Percentiles rank a stretch among this genome's conserved stretches.
Conservation (phyloP, 2,329 filamentous ascomycete genomes). For the Talaromyces sp. region DNA sequence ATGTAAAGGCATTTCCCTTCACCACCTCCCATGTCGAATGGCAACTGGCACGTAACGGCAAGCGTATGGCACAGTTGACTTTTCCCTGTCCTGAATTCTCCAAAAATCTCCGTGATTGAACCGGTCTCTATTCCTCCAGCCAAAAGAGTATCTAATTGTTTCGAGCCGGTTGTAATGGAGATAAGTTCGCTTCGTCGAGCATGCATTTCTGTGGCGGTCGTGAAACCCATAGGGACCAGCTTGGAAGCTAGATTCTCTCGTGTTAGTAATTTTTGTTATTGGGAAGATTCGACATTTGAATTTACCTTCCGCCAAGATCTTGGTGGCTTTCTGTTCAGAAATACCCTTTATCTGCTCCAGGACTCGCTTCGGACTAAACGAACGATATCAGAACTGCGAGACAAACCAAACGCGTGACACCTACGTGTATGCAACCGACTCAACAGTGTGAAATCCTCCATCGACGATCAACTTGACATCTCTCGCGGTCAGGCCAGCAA, state of each 20-base stretch:
- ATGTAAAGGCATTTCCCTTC: constrained; percentile 99
- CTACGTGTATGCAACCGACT: constrained; percentile 89
- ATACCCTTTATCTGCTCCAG: constrained; percentile 97
- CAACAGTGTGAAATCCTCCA: constrained; percentile 90
- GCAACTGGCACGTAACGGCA: constrained; percentile 95
- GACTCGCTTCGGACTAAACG: constrained; percentile 57
- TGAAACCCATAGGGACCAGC: constrained; percentile 97
- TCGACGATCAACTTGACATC: constrained; percentile 92
- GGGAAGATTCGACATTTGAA: neutral
- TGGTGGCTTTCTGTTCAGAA: constrained; percentile 91
- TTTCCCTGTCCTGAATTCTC: constrained; percentile 96
- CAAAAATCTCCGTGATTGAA: constrained; percentile 96
- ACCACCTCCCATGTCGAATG: constrained; percentile 97
- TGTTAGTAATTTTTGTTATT: neutral
- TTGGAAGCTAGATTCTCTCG: constrained; percentile 67
- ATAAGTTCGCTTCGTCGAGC: constrained; percentile 93
- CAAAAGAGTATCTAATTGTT: constrained; percentile 90
- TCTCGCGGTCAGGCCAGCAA: constrained; percentile 84
- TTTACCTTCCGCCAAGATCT: constrained; percentile 81
- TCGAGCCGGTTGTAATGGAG: constrained; percentile 95
- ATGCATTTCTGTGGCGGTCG: constrained; percentile 98
- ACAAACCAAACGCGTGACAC: constrained; percentile 15
- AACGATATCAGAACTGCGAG: neutral
- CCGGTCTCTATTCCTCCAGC: constrained; percentile 95
- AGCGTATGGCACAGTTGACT: constrained; percentile 98